phyloP scores from a whole-genome alignment of 2,329 filamentous ascomycete species.

The Alternaria infectoria region DNA sequence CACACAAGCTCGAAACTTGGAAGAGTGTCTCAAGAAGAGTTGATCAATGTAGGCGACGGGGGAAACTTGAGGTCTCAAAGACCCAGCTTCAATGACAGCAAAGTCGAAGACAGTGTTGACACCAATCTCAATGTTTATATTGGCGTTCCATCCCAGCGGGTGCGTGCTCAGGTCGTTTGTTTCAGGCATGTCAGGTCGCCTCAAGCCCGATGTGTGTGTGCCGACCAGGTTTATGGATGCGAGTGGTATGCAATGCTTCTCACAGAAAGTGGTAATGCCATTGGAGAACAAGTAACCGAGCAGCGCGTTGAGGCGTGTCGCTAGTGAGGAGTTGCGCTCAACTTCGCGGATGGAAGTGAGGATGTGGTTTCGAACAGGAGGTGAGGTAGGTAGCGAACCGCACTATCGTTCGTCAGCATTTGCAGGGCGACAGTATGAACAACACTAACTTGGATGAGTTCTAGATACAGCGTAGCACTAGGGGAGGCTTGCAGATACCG shows the following conservation, averaged over 20 bases:
- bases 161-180: conserved; percentile 43
- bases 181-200: conserved; percentile 16
- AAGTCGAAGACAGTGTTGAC: conserved; percentile 67
- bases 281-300: conserved; percentile 64
- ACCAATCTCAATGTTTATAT: conserved; percentile 62
- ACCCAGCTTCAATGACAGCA: conserved; percentile 62
- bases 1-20: conserved; percentile 64
- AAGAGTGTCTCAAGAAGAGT: conserved; percentile 62
- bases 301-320: conserved; percentile 64
- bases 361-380: conserved; percentile 61
- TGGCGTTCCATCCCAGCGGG: conserved; percentile 62
- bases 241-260: conserved; percentile 52
- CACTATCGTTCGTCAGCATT: conserved; percentile 48
- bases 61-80: conserved; percentile 62
- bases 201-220: conserved; percentile 61
- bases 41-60: conserved; percentile 65
- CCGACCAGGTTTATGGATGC: conserved; percentile 61
- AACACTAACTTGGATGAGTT: conserved; percentile 51
- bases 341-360: conserved; percentile 64
- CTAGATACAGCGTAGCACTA: conserved; percentile 61
- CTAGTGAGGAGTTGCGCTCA: conserved; percentile 59
- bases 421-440: background rate
- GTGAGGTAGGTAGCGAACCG: conserved; percentile 62
- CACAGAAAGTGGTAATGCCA: conserved; percentile 59
- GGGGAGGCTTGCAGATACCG: conserved; percentile 62